These are phyloP conservation scores for Volvox reticuliferus DNA, from an alignment of 139 green algal species.

Conservation along the genomic window DNA sequence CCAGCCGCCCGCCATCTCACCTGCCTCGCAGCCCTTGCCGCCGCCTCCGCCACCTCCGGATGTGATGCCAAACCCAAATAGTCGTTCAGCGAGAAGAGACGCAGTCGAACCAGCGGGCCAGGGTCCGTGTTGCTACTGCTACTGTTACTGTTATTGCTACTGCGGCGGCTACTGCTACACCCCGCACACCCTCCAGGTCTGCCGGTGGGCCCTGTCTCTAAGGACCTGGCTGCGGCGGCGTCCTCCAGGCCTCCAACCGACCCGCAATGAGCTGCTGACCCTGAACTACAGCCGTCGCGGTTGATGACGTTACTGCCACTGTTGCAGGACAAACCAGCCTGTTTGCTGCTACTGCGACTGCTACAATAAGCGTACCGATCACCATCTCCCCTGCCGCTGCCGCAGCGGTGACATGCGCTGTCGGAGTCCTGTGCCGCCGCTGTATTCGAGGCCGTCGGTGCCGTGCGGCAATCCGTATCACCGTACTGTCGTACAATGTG, in stretches of 20 bases:
- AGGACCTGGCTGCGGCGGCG: too few species aligned
- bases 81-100: conserved; percentile 93
- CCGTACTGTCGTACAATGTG: background rate
- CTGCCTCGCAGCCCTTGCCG: conserved; percentile 59
- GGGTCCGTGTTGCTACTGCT: background rate
- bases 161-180: background rate
- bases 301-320: too few species aligned
- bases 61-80: conserved; percentile 95
- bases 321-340: background rate
- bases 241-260: too few species aligned
- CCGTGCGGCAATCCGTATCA: background rate
- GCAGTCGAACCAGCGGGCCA: conserved; percentile 57
- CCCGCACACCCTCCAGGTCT: too few species aligned
- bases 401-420: background rate
- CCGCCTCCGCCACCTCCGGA: conserved; percentile 76
- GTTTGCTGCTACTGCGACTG: background rate
- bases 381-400: background rate
- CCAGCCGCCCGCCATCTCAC: background rate
- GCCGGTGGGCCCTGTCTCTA: too few species aligned
- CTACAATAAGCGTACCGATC: background rate
- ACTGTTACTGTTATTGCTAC: background rate
- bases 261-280: too few species aligned
- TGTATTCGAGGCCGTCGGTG: background rate
- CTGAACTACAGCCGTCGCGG: too few species aligned
- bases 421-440: background rate